phyloP scores from a whole-genome alignment of 2,329 filamentous ascomycete species.

The Camptophora hylomeconis region DNA sequence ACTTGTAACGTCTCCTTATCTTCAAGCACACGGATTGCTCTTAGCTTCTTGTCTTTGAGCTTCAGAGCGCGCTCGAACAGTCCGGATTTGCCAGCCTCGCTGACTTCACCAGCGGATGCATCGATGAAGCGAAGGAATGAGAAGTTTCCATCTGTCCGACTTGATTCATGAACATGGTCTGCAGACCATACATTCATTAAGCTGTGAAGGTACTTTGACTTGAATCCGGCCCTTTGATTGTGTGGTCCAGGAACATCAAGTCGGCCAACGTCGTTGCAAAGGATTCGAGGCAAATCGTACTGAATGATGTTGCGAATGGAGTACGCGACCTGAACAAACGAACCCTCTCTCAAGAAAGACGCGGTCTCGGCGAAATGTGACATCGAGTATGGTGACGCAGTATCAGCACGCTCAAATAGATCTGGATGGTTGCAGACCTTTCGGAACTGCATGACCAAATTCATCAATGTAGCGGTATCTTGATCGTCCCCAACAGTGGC shows the following conservation, averaged over 20 bases:
- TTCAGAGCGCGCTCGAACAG: slow-evolving; percentile 62
- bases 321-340: slow-evolving; percentile 66
- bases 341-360: slow-evolving; percentile 83
- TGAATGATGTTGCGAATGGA: slow-evolving; percentile 78
- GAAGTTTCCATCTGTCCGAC: slow-evolving; percentile 47
- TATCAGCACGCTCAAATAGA: slow-evolving; percentile 88
- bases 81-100: slow-evolving; percentile 53
- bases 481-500: slow-evolving; percentile 86
- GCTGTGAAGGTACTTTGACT: slow-evolving; percentile 60
- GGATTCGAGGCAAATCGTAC: slow-evolving; percentile 64
- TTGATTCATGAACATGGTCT: slow-evolving; percentile 58
- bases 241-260: slow-evolving; percentile 59
- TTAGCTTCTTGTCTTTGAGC: slow-evolving; percentile 51
- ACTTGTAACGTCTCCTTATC: slow-evolving; percentile 38
- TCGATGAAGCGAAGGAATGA: slow-evolving; percentile 86
- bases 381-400: slow-evolving; percentile 69
- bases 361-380: slow-evolving; percentile 89
- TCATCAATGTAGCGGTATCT: slow-evolving; percentile 94
- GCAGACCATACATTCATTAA: slow-evolving; percentile 86
- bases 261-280: slow-evolving; percentile 72
- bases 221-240: slow-evolving; percentile 59
- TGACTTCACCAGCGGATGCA: slow-evolving; percentile 58
- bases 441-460: slow-evolving; percentile 98
- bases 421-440: slow-evolving; percentile 99
- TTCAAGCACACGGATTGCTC: slow-evolving; percentile 52